phyloP scores from a whole-genome alignment of 805 yeast species.

The Wickerhamiella australiensis region DNA sequence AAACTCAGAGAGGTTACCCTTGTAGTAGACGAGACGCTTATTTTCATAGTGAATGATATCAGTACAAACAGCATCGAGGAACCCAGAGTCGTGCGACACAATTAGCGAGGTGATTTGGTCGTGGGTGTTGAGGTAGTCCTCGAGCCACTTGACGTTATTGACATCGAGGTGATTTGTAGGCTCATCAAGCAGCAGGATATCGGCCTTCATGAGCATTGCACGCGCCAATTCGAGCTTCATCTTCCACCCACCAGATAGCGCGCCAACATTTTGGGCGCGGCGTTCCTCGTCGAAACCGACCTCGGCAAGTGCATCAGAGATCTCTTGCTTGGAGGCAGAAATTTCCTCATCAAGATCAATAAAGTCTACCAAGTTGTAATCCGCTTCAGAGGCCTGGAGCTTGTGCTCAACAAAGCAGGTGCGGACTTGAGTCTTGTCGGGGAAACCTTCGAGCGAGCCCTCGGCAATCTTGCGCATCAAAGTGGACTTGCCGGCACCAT shows the following conservation, averaged over 20 bases:
- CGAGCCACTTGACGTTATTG: conserved; percentile 82
- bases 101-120: conserved; percentile 84
- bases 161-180: conserved; percentile 98
- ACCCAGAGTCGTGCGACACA: conserved; percentile 96
- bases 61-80: conserved; percentile 89
- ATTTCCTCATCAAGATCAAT: conserved; percentile 84
- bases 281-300: conserved; percentile 92
- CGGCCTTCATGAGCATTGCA: conserved; percentile 97
- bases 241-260: conserved; percentile 98
- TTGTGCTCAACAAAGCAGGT: conserved; percentile 97
- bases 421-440: conserved; percentile 69
- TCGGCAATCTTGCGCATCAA: conserved; percentile 93
- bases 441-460: conserved; percentile 96
- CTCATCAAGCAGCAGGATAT: conserved; percentile 85
- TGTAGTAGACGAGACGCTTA: conserved; percentile 87
- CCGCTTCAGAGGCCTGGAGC: conserved; percentile 88
- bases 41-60: conserved; percentile 94
- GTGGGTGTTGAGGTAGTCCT: conserved; percentile 72
- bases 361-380: conserved; percentile 74
- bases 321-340: conserved; percentile 52
- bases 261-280: conserved; percentile 81
- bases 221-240: conserved; percentile 98
- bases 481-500: conserved; percentile 98
- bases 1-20: conserved; percentile 87
- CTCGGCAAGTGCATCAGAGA: conserved; percentile 58